phyloP scores from a whole-genome alignment of 441 rosid genomes.

The Bocquillonia castaneifolia region DNA sequence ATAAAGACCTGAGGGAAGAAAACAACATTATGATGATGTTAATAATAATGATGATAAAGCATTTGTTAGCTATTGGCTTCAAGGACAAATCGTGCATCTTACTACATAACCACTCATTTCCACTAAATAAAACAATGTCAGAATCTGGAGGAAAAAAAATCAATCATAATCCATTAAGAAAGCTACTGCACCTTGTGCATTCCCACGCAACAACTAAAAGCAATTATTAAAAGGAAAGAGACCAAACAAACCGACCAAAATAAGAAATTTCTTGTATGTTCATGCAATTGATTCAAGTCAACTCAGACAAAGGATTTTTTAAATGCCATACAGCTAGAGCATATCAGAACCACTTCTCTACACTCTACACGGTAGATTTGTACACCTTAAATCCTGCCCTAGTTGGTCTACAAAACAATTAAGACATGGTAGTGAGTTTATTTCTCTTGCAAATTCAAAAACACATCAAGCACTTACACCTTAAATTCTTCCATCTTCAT shows the following conservation, averaged over 20 bases:
- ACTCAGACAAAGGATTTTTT: not conserved
- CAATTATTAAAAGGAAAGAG: not conserved
- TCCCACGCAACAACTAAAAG: not conserved
- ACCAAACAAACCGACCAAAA: not conserved
- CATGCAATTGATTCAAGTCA: slow-evolving; percentile 3
- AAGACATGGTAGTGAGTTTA: not conserved
- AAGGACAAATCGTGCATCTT: not conserved
- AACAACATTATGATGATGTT: not conserved
- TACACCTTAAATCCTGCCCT: not conserved
- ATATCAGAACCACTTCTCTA: not conserved
- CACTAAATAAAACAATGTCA: slow-evolving; percentile 6
- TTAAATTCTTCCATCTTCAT: too few species aligned
- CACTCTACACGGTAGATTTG: not conserved
- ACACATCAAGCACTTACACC: not conserved
- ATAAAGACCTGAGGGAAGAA: not conserved
- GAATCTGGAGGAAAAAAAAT: not conserved
- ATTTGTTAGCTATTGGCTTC: not conserved
- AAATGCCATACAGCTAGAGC: not conserved
- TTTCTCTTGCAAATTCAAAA: not conserved
- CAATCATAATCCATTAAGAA: not conserved
- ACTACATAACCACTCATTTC: not conserved
- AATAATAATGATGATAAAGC: not conserved
- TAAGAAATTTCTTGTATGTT: not conserved
- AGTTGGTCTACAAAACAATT: not conserved
- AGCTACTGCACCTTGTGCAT: not conserved